Evolutionary conservation across 2,329 filamentous ascomycete species (phyloP).

Genomic region (Diaporthe caulivora): DNA sequence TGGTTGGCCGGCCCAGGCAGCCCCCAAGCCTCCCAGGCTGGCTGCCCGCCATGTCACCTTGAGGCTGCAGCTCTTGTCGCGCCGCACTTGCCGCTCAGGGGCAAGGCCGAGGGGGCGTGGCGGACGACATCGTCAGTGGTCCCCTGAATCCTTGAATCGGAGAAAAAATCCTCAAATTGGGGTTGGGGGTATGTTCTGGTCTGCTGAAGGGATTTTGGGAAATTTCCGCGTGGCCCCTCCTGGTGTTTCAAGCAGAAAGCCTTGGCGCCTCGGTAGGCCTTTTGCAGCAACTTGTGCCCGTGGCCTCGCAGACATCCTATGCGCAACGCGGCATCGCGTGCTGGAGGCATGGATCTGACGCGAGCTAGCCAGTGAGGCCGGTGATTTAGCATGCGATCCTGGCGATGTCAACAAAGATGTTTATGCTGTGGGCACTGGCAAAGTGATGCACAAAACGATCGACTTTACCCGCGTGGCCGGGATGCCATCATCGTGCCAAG

Average conservation of each 20-base stretch:
- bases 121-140: constrained; percentile 4
- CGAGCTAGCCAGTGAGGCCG: constrained; percentile 8
- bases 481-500: constrained; percentile 30
- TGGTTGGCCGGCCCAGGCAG: constrained; percentile 1
- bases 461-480: constrained; percentile 17
- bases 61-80: constrained; percentile 30
- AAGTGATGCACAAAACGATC: constrained; percentile 16
- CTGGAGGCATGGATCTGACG: constrained; percentile 17
- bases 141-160: constrained; percentile 16
- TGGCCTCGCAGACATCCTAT: constrained; percentile 5
- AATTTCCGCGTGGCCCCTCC: constrained; percentile 31
- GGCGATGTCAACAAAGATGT: background rate
- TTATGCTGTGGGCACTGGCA: background rate
- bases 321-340: constrained; percentile 14
- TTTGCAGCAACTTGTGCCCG: constrained; percentile 16
- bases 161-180: constrained; percentile 18
- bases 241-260: constrained; percentile 24
- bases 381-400: background rate
- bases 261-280: constrained; percentile 31
- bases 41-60: constrained; percentile 32
- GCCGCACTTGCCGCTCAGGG: constrained; percentile 24
- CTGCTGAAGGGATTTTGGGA: constrained; percentile 30
- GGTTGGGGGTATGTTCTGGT: background rate
- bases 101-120: background rate
- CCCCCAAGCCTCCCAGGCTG: constrained; percentile 11